These are phyloP conservation scores for Gaeumannomyces sp. DNA, from an alignment of 2,329 filamentous ascomycete species.

Conservation along the genomic window DNA sequence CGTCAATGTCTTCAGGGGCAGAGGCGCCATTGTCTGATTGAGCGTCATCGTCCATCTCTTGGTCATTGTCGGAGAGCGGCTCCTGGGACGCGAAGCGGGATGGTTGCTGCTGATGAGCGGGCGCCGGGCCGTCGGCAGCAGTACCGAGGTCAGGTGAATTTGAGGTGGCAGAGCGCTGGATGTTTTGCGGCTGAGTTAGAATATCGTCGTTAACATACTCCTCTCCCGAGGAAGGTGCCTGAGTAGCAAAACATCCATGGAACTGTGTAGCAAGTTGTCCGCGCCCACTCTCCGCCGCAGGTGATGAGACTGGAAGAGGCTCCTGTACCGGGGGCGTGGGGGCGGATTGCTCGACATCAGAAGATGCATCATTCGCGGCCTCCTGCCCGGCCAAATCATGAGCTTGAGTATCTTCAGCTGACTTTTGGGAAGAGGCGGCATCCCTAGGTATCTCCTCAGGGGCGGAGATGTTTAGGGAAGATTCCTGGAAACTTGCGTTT, in stretches of 20 bases:
- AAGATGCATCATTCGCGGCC: not conserved
- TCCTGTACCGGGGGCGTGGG: not conserved
- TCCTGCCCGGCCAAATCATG: not conserved
- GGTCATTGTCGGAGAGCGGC: slow-evolving; percentile 3
- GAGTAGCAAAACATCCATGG: not conserved
- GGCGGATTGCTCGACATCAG: not conserved
- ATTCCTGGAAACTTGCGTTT: not conserved
- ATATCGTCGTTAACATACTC: slow-evolving; percentile 6
- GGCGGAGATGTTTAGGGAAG: not conserved
- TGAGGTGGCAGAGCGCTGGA: not conserved
- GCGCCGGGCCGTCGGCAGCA: not conserved
- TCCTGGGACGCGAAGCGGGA: slow-evolving; percentile 8
- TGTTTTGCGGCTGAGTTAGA: not conserved
- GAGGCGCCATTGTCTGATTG: not conserved
- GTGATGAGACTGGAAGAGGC: not conserved
- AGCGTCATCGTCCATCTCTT: slow-evolving; percentile 3
- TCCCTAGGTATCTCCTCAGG: not conserved
- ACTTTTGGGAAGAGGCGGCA: not conserved
- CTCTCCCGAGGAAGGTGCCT: not conserved
- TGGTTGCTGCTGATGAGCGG: not conserved
- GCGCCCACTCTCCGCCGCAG: not conserved
- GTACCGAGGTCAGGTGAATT: not conserved
- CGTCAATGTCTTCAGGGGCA: not conserved
- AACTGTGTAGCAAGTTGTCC: not conserved
- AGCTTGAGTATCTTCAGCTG: not conserved